phyloP scores from a whole-genome alignment of 345 rosid species.

The Populus alba region DNA sequence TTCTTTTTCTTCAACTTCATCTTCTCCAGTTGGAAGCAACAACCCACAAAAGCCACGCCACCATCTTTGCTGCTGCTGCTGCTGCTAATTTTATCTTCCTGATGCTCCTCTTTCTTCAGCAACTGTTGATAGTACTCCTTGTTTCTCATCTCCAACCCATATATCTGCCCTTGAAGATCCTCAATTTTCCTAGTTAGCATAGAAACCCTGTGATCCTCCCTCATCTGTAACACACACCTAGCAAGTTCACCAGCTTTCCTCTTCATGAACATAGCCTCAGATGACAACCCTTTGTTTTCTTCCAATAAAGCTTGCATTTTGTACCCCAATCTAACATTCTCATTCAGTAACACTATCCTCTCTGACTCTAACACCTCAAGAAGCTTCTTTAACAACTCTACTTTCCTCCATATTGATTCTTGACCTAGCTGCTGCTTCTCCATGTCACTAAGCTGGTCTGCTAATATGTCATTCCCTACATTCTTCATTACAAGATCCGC shows the following conservation, averaged over 20 bases:
- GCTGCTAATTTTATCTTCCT: background rate
- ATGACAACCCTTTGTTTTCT: constrained; percentile 48
- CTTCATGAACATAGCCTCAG: constrained; percentile 53
- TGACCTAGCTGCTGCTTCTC: constrained; percentile 29
- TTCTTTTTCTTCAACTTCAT: constrained; percentile 12
- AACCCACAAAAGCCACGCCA: constrained; percentile 9
- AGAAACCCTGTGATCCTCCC: constrained; percentile 58
- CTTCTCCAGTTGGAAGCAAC: constrained; percentile 23
- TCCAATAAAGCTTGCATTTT: constrained; percentile 43
- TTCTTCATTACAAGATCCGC: constrained; percentile 47
- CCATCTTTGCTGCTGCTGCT: constrained; percentile 1
- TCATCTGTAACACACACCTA: constrained; percentile 54
- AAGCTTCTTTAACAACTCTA: constrained; percentile 57
- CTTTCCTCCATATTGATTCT: constrained; percentile 41
- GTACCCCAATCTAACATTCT: constrained; percentile 52
- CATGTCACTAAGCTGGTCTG: constrained; percentile 36
- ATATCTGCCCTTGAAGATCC: constrained; percentile 43
- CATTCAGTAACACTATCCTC: constrained; percentile 51
- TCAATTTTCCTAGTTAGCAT: constrained; percentile 45
- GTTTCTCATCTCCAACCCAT: constrained; percentile 56
- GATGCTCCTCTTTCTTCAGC: background rate
- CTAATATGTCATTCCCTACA: constrained; percentile 49
- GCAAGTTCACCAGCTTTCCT: constrained; percentile 62
- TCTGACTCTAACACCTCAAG: constrained; percentile 67
- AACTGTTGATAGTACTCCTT: constrained; percentile 36